Base-by-base conservation (phyloP, 1,284 basidiomycete genomes). In the Anthracocystis setariae region DNA sequence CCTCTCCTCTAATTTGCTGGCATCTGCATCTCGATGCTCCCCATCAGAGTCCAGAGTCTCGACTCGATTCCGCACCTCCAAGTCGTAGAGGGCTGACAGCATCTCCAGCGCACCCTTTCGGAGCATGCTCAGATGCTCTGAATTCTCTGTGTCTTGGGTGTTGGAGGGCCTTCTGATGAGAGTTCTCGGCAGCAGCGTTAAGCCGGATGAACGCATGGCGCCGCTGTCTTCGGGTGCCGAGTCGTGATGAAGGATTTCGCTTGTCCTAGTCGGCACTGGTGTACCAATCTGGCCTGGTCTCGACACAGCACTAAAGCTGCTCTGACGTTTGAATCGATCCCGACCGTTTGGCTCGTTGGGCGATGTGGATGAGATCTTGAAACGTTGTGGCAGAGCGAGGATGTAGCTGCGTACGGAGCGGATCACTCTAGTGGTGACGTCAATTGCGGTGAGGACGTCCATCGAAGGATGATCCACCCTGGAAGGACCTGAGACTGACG, bases 31-130 rank as follows among this genome's bases (percentile, higher is more conserved):
- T 15, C 21, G 15, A 2, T 33, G 44, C 7, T 35, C 53, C 8
- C 13, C 44, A 23, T 37, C 40, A 68, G 54, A 24, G 13, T 18
- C 44, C 7, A 67, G 21, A 3, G 24, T 21, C 15, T 56, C 53
- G 3, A 81, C 56, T 2, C 83, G 70, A 33, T 68, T 68, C 3
- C 59, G 64, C 39, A 80, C 75, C 46, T 84, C 83, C 42, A 84
- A 84, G 43, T 88, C 88, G 17, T 90, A 88, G 33, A 93, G 86
- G 21, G 88, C 86, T 3, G 88, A 86, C 23, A 93, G 87, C 2
- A 92, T 89, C 60, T 92, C 90, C 39, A 93, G 83, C 2, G 92
- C 91, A 0, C 88, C 87, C 39, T 87, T 87, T 27, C 92, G 87
- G 46, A 93, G 89, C 42, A 88, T 84, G 5, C 87, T 61, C 5